phyloP scores from a whole-genome alignment of 2,329 filamentous ascomycete species.

The Setomelanomma holmii region DNA sequence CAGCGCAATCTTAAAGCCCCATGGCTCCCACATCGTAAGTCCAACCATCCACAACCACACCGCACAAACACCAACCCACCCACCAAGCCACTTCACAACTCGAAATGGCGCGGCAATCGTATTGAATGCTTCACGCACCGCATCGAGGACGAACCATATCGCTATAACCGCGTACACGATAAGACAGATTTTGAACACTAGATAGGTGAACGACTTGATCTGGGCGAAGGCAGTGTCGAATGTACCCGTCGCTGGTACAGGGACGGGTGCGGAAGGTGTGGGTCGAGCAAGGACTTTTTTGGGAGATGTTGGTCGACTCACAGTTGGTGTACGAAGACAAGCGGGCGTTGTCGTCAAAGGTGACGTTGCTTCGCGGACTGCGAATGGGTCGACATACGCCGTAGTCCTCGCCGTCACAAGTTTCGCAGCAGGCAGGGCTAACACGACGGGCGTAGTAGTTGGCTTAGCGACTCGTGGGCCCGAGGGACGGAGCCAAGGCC shows the following conservation, averaged over 20 bases:
- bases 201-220: constrained; percentile 16
- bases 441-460: constrained; percentile 7
- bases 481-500: constrained; percentile 33
- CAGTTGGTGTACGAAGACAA: constrained; percentile 8
- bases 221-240: constrained; percentile 35
- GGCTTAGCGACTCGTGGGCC: constrained; percentile 24
- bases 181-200: constrained; percentile 28
- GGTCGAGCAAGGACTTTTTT: constrained; percentile 12
- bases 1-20: constrained; percentile 19
- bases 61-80: constrained; percentile 23
- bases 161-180: constrained; percentile 32
- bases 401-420: background rate
- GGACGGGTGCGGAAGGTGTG: background rate
- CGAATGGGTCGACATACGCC: constrained; percentile 27
- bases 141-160: constrained; percentile 40
- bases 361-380: constrained; percentile 15
- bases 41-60: constrained; percentile 3
- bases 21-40: constrained; percentile 12
- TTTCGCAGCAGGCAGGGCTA: background rate
- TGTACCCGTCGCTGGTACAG: constrained; percentile 5
- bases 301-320: constrained; percentile 11
- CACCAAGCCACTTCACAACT: constrained; percentile 9
- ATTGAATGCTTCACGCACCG: constrained; percentile 28
- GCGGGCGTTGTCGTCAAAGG: constrained; percentile 1
- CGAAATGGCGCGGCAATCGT: constrained; percentile 34